A percentile compares a stretch with the other conserved stretches of the same genome.
These are phyloP conservation scores for Ceratocystis lukuohia DNA, from an alignment of 2,329 filamentous ascomycete genomes.

Conservation along the genomic window DNA sequence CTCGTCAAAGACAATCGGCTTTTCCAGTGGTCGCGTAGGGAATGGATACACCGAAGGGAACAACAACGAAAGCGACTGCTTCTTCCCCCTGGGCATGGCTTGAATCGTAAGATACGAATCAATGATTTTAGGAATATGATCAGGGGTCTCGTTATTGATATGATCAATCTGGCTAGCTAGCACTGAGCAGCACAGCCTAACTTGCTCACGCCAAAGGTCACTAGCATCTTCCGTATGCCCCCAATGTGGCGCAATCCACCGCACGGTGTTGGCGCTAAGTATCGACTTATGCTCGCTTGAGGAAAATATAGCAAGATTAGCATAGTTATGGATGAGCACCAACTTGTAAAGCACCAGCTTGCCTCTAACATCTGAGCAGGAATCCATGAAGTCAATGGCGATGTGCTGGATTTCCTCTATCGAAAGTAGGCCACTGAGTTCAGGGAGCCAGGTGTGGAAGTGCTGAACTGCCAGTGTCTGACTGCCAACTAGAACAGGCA, in stretches of 20 bases:
- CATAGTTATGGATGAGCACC: conserved; percentile 83
- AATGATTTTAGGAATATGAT: conserved; percentile 81
- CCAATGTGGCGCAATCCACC: conserved; percentile 93
- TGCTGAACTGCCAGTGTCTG: conserved; percentile 93
- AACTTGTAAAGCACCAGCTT: conserved; percentile 88
- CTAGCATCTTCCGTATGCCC: conserved; percentile 59
- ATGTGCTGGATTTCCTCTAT: conserved; percentile 81
- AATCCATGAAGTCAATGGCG: conserved; percentile 86
- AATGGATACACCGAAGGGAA: conserved; percentile 90
- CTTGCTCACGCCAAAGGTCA: conserved; percentile 83
- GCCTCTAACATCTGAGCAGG: conserved; percentile 73
- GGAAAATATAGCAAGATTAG: conserved; percentile 66
- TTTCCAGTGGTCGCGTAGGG: conserved; percentile 53
- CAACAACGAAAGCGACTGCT: conserved; percentile 64
- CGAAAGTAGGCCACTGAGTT: conserved; percentile 61
- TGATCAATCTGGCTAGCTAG: conserved; percentile 72
- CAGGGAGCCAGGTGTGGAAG: conserved; percentile 94
- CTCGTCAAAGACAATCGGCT: conserved; percentile 60
- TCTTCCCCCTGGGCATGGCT: conserved; percentile 37
- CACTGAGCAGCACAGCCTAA: conserved; percentile 84
- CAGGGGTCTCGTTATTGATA: conserved; percentile 66
- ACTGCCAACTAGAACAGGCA: conserved; percentile 77
- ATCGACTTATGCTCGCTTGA: conserved; percentile 61
- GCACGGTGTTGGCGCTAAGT: conserved; percentile 66
- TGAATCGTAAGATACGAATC: conserved; percentile 75